Evolutionary conservation across 345 rosid species (phyloP).

Genomic region (Barbarea vulgaris): DNA sequence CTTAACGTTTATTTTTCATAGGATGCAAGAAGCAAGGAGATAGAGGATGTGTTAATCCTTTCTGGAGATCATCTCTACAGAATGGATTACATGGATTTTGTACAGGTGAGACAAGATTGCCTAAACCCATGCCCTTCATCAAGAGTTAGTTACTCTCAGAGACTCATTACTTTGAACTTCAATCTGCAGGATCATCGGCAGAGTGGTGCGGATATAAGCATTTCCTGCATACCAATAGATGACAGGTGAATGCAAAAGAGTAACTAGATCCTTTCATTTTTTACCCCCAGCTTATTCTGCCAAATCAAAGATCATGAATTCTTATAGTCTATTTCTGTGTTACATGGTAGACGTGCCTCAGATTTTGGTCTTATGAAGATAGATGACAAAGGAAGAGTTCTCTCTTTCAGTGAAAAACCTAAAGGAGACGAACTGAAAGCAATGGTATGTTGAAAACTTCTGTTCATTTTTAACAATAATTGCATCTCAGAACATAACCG

Average conservation of each 20-base stretch:
- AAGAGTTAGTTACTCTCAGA: conserved; percentile 8
- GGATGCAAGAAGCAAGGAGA: conserved; percentile 77
- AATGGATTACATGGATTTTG: conserved; percentile 96
- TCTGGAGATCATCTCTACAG: conserved; percentile 95
- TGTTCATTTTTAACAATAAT: not conserved
- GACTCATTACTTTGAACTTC: conserved; percentile 17
- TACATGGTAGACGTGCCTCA: conserved; percentile 85
- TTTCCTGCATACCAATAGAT: conserved; percentile 80
- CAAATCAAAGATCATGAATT: conserved; percentile 32
- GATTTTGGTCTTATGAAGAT: conserved; percentile 98
- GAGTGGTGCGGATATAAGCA: conserved; percentile 90
- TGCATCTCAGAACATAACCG: not conserved
- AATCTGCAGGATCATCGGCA: conserved; percentile 77
- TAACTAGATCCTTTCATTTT: not conserved
- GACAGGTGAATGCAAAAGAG: conserved; percentile 56
- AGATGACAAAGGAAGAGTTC: conserved; percentile 77
- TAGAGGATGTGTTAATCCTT: conserved; percentile 88
- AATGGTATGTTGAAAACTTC: conserved; percentile 57
- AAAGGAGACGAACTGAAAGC: conserved; percentile 77
- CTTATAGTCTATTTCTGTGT: conserved; percentile 30
- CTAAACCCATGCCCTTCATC: conserved; percentile 1
- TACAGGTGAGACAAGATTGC: conserved; percentile 54
- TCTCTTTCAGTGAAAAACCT: conserved; percentile 92
- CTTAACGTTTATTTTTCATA: conserved; percentile 18
- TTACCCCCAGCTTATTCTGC: not conserved